Base-by-base conservation (phyloP, 2,329 filamentous ascomycete genomes). In the Diaporthe eres region DNA sequence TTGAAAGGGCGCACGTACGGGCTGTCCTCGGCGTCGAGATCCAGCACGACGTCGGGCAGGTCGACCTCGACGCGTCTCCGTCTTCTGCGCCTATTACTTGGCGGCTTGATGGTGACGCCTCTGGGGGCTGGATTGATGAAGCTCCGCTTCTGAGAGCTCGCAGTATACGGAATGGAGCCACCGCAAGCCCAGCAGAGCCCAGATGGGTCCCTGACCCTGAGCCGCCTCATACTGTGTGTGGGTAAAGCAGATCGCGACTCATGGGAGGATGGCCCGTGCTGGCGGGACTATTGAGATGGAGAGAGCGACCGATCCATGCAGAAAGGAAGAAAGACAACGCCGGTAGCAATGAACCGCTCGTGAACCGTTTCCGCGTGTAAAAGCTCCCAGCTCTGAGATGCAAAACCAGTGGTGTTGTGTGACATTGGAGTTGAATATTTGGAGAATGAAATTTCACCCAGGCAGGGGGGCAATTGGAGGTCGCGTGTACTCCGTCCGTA, bases 21-120 rank as follows among this genome's bases (percentile, higher is more conserved):
- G 77, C 80, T 86, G 28, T 86, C 84, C 76, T 87, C 85, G 60
- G 87, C 86, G 77, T 91, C 89, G 53, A 91, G 87, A 75, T 91
- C 88, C 53, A 91, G 83, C 3, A 90, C 80, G 15, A 87, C 77
- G 25, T 84, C 72, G 17, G 87, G 84, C 55, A 88, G 81, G 34
- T 86, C 80, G 76, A 86, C 85, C 39, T 17, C n/a, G 10, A 71
- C 47, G 13, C 42, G 34, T 15, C n/a, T 67, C 15, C 25, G 55
- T 17, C 44, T 65, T 17, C 17, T 37, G 17, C 22, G 22, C 13
- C 17, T 39, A 10, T 13, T 4, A 22, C 17, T 22, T n/a, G 34
- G 3, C 8, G 19, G 6, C 4, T 10, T 13, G 42, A 75, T 8
- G 49, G 17, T 6, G 22, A 47, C 4, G n/a, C 74, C 76, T 49